Evolutionary conservation across 2,329 filamentous ascomycete species (phyloP), one percentile per base, ranked within the genome.

Genomic region (Clonostachys solani): DNA sequence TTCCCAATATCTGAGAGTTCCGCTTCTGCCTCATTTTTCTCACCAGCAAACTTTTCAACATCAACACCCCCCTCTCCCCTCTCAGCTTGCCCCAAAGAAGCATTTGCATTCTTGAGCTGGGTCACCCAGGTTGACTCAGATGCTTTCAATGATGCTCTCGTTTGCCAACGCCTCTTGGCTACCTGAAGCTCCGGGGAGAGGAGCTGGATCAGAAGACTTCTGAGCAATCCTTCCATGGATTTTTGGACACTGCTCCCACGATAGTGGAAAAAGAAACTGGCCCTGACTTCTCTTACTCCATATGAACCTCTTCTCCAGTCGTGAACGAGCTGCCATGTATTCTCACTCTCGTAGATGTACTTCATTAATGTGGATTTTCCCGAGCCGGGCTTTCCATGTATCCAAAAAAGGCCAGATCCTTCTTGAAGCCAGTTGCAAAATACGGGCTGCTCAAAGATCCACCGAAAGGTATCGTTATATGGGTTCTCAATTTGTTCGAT

Each of bases 291-390:
- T n/a, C n/a, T n/a, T n/a, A n/a, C n/a, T n/a, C n/a, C n/a, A n/a
- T n/a, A n/a, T 36, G 34, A n/a, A n/a, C n/a, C n/a, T n/a, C n/a
- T n/a, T n/a, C n/a, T 36, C 34, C 34, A 36, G 34, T 38, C 16
- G n/a, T 12, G n/a, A 17, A 16, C 33, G 10, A n/a, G 15, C 12
- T 10, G 9, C 12, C 17, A 13, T 10, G 34, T 38, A 15, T 38
- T 18, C 6, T 45, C 33, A 40, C 29, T 18, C 13, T 36, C 33
- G n/a, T 15, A 16, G n/a, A 36, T 36, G 29, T 60, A 58, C 19
- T 63, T 67, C 59, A 69, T 68, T 12, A 71, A 53, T 4, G 68
- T 71, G 4, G 66, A 70, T 50, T 73, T 73, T 6, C 70, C 70
- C 4, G 53, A 57, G 6, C 56, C 56, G 8, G 54, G 52, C 38